Percentiles rank a stretch among this genome's conserved stretches.
Evolutionary conservation across 768 basidiomycete genomes (phyloP).

Genomic region (Myochromella boudieri): DNA sequence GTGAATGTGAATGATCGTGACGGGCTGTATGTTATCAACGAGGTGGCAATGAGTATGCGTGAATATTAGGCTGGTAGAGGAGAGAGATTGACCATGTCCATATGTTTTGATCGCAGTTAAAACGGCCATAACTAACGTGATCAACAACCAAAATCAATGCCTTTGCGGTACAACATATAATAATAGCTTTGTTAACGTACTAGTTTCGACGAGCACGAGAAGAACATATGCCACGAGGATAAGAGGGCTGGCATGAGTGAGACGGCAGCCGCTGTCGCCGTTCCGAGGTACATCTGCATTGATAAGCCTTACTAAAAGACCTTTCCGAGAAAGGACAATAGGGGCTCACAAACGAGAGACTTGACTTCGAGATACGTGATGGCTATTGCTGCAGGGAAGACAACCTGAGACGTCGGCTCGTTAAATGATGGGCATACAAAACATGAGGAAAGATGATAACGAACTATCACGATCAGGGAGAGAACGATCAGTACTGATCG

Average conservation of each 20-base stretch:
- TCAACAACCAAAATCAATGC: too few relatives aligned
- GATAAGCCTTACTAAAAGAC: too few relatives aligned
- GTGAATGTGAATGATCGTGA: too few relatives aligned
- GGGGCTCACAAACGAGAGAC: slow-evolving; percentile 32
- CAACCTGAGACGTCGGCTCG: slow-evolving; percentile 25
- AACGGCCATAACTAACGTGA: slow-evolving; percentile 38
- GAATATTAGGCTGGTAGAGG: neutral
- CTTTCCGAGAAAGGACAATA: neutral
- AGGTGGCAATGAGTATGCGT: neutral
- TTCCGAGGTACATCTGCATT: too few relatives aligned
- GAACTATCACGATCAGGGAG: slow-evolving; percentile 22
- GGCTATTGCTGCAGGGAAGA: slow-evolving; percentile 29
- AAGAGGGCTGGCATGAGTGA: slow-evolving; percentile 32
- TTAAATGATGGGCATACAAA: neutral
- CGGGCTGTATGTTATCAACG: too few relatives aligned
- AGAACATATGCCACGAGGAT: slow-evolving; percentile 38
- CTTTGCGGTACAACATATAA: neutral
- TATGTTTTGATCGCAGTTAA: slow-evolving; percentile 37
- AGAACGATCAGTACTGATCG: slow-evolving; percentile 32
- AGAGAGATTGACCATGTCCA: slow-evolving; percentile 29
- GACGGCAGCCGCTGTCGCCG: slow-evolving; percentile 35
- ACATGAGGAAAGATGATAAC: slow-evolving; percentile 2
- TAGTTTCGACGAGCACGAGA: slow-evolving; percentile 38
- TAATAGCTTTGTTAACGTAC: slow-evolving; percentile 22
- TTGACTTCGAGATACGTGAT: slow-evolving; percentile 32